Base-by-base conservation (phyloP, 1,284 basidiomycete species). In the Pisolithus thermaeus region DNA sequence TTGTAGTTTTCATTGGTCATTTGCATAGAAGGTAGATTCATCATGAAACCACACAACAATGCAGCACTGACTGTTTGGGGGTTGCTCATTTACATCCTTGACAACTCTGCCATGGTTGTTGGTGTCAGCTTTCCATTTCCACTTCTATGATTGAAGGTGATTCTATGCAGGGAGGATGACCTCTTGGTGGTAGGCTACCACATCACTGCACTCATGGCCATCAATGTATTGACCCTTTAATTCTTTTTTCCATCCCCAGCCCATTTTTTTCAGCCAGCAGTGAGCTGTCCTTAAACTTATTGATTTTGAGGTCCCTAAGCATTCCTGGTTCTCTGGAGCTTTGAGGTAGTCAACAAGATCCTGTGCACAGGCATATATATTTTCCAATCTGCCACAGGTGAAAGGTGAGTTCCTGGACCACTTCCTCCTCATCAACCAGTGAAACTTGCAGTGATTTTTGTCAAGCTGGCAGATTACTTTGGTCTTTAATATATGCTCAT, bases 11-110 rank as follows among this genome's bases (percentile, higher is more conserved):
- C 56, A 49, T 2, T 58, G 58, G 56, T 74, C 64, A 58, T 73
- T 59, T 14, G 62, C 69, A 61, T 71, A 73, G 54, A 73, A 73
- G 8, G 56, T 71, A n/a, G 66, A 66, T 50, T 72, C 66, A 56
- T 70, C 58, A 49, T 66, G 68, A 28, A 54, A 58, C 59, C 59
- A 63, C 11, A 61, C 52, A 9, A 62, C 47, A 39, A 7, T 27
- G 7, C 7, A 27, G 25, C 27, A 22, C 4, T 46, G 37, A 39
- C 3, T 39, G 16, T n/a, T 39, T n/a, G 7, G 3, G 4, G 3
- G 25, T 27, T 3, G 25, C 7, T 27, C 25, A 27, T 3, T 7
- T 4, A 39, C 16, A 14, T 39, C 37, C 37, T 39, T 7, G 18
- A 16, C 16, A 39, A n/a, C 20, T n/a, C 18, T 39, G n/a, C n/a